Evolutionary conservation across 306 rosid species (phyloP), one percentile per base, ranked within the genome.

Genomic region (Rosa multiflora): DNA sequence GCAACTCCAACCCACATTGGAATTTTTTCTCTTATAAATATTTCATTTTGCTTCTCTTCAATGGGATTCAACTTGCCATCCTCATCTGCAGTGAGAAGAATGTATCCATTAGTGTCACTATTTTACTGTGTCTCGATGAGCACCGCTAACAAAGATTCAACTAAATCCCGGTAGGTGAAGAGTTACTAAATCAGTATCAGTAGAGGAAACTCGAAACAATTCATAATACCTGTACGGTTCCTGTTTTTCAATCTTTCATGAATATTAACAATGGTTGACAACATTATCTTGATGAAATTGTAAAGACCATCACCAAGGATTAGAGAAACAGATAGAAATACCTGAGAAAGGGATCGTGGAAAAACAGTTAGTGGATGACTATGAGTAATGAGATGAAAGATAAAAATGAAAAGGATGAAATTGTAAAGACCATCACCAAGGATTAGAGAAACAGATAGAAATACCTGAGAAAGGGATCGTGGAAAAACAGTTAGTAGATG

Each of bases 221-320:
- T 83, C 48, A 51, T 29, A n/a, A 26, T 82, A 88, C 74, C 89
- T 70, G 8, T 32, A 17, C 67, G 69, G 58, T 83, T 73, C 76
- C 78, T 86, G 76, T 73, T 79, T 23, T 85, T 87, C 70, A 71
- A 1, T 79, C 40, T 86, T 17, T 43, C 74, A 46, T 35, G 75
- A 37, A 91, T 70, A 51, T 83, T 88, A 55, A 82, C 26, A 43
- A 86, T 32, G 4, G 92, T 91, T 51, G 87, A 83, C 75, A 69
- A 58, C 59, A 90, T 52, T 75, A 91, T 93, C 88, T 93, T 93
- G 83, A 81, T 56, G 72, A 93, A 93, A 74, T 71, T 93, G 90
- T 93, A 91, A 63, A 93, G 80, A 11, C 98, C 98, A 80, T 90
- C 97, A 15, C 98, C 98, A 6, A 91, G 86, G 83, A 93, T 93